Base-by-base conservation (phyloP, 257 asterid species). In the Nyctanthes arbortristis region DNA sequence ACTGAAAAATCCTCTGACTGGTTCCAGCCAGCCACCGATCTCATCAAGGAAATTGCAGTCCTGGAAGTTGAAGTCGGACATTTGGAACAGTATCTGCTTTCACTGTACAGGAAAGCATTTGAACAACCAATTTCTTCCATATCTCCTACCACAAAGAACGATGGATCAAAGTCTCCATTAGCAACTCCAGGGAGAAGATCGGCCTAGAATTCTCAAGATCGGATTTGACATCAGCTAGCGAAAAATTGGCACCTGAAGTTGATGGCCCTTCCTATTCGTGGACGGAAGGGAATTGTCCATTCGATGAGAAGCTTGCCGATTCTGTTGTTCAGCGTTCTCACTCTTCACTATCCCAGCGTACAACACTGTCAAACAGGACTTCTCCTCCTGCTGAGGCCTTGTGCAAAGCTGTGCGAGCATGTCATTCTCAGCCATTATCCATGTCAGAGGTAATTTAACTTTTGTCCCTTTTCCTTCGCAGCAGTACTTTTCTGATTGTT, bases 31-130 rank as follows among this genome's bases (percentile, higher is more conserved):
- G 97, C 96, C 16, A 85, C 94, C 55, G 94, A 92, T 73, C 94
- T 95, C 65, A 95, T 95, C 13, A 86, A 78, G 84, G 99, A 95
- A 68, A 95, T 95, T 59, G 81, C 99, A 14, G 82, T 92, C 18
- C 72, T 95, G 75, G 99, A 95, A 83, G 75, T 92, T 72, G 97
- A 95, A 87, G 98, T 95, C 27, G 91, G 88, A 67, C 96, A 88
- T 74, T 85, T 95, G 86, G 99, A 95, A 73, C 98, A 95, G 58
- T 88, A 95, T 77, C 99, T 95, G 73, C 97, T 95, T 40, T 82
- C 92, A 9, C 80, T 91, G 39, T 92, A 95, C 81, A 73, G 99
- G 69, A 87, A 89, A 77, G 99, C 99, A 33, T 95, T 95, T 68
- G 97, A 89, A 80, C 94, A 84, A 67, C 97, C 87, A 70, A 34